phyloP scores from a whole-genome alignment of 1,284 basidiomycete species.

The Ceratobasidium sp. region DNA sequence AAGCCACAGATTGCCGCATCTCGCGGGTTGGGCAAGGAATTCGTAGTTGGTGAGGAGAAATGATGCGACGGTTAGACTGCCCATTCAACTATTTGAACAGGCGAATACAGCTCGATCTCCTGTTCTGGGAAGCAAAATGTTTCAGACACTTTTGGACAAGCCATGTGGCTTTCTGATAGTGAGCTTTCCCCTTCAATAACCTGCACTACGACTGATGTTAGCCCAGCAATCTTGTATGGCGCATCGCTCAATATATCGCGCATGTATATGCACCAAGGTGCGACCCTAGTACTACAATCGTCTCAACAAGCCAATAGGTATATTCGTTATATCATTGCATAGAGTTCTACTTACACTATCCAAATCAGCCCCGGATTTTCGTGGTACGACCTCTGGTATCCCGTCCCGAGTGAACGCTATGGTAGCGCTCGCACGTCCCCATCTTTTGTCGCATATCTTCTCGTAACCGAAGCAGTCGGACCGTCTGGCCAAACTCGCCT shows the following conservation, averaged over 20 bases:
- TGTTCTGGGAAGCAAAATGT: constrained; percentile 54
- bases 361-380: constrained; percentile 28
- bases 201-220: not conserved
- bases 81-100: not conserved
- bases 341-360: not conserved
- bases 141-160: constrained; percentile 52
- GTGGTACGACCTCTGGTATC: constrained; percentile 54
- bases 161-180: constrained; percentile 52
- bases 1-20: constrained; percentile 52
- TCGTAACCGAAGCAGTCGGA: constrained; percentile 52
- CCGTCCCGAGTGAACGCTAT: constrained; percentile 49
- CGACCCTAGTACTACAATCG: constrained; percentile 52
- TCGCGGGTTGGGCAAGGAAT: constrained; percentile 47
- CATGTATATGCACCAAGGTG: constrained; percentile 53
- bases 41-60: constrained; percentile 48
- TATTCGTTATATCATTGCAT: constrained; percentile 41
- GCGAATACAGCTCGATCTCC: constrained; percentile 51
- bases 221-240: constrained; percentile 50
- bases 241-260: constrained; percentile 50
- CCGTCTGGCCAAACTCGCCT: constrained; percentile 47
- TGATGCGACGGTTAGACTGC: not conserved
- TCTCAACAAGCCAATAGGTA: constrained; percentile 49
- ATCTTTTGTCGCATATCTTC: constrained; percentile 51
- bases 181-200: constrained; percentile 25
- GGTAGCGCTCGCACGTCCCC: constrained; percentile 50